These are phyloP conservation scores for Fusarium sp. DNA, from an alignment of 2,329 filamentous ascomycete species.

Conservation along the genomic window DNA sequence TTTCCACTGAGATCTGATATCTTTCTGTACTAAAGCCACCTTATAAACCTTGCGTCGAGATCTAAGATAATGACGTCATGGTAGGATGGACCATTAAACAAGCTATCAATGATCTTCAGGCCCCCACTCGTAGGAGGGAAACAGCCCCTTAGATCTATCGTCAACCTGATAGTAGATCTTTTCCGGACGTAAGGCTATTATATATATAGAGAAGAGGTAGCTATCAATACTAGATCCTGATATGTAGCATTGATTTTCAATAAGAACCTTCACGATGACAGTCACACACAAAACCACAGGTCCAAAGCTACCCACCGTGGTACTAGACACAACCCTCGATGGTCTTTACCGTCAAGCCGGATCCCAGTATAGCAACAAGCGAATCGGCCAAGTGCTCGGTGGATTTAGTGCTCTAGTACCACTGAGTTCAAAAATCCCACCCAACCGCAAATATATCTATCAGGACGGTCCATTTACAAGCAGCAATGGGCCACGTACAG, in stretches of 20 bases:
- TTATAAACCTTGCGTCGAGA: not conserved
- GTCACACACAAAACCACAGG: not conserved
- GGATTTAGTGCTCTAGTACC: constrained; percentile 45
- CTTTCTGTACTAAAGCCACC: not conserved
- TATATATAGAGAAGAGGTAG: not conserved
- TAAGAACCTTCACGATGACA: constrained; percentile 1
- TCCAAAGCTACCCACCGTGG: constrained; percentile 47
- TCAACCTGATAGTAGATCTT: not conserved
- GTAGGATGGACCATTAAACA: not conserved
- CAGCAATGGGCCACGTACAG: constrained; percentile 21
- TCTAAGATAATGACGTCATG: constrained; percentile 12
- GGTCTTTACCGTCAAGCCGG: constrained; percentile 51
- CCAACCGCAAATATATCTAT: constrained; percentile 55
- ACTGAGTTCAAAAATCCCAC: constrained; percentile 47
- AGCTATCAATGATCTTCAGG: not conserved
- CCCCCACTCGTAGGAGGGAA: not conserved
- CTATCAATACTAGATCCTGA: too few species aligned
- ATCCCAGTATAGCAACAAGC: constrained; percentile 37
- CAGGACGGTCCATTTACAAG: constrained; percentile 52
- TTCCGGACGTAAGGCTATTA: not conserved
- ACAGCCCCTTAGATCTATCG: not conserved
- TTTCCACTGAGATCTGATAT: not conserved
- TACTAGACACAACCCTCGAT: constrained; percentile 52
- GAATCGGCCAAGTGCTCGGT: constrained; percentile 50
- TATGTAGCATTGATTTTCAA: too few species aligned